phyloP scores from a whole-genome alignment of 1,284 basidiomycete genomes.

The Sphagnurus paluster region DNA sequence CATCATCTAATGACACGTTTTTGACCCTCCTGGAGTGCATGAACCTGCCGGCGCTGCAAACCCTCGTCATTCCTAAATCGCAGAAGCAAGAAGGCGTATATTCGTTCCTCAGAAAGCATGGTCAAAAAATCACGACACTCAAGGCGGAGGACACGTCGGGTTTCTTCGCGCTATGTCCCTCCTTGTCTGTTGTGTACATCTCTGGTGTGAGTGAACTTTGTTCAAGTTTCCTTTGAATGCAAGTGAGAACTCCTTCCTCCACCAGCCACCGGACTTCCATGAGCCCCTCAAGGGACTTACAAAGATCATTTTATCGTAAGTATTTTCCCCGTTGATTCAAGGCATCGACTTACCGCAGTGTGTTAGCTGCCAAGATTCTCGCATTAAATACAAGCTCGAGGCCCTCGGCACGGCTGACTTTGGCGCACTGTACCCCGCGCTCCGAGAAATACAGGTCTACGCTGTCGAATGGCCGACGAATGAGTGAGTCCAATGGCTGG shows the following conservation, averaged over 20 bases:
- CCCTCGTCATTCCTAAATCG: too few relatives aligned
- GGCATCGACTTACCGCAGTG: not conserved
- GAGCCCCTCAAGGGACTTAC: too few relatives aligned
- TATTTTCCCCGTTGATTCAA: too few relatives aligned
- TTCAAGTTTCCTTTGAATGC: too few relatives aligned
- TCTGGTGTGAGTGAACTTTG: conserved; percentile 1
- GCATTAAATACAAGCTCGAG: not conserved
- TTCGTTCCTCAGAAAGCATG: conserved; percentile 3
- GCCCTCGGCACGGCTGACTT: conserved; percentile 1
- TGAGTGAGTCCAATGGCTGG: conserved; percentile 4
- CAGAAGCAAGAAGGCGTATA: too few relatives aligned
- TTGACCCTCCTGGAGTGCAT: conserved; percentile 6
- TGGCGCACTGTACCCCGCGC: conserved; percentile 1
- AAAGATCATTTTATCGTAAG: too few relatives aligned
- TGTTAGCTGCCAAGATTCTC: not conserved
- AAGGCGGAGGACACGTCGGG: not conserved
- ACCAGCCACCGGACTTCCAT: too few relatives aligned
- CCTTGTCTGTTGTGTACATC: conserved; percentile 1
- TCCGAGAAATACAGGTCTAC: conserved; percentile 7
- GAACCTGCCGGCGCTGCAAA: too few relatives aligned
- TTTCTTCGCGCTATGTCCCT: conserved; percentile 8
- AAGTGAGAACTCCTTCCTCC: too few relatives aligned
- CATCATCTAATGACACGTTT: conserved; percentile 4
- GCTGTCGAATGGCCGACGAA: conserved; percentile 7
- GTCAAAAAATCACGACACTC: not conserved